Base-by-base conservation (phyloP, 179 eudicot genomes). In the Sideroxylon spinosum region DNA sequence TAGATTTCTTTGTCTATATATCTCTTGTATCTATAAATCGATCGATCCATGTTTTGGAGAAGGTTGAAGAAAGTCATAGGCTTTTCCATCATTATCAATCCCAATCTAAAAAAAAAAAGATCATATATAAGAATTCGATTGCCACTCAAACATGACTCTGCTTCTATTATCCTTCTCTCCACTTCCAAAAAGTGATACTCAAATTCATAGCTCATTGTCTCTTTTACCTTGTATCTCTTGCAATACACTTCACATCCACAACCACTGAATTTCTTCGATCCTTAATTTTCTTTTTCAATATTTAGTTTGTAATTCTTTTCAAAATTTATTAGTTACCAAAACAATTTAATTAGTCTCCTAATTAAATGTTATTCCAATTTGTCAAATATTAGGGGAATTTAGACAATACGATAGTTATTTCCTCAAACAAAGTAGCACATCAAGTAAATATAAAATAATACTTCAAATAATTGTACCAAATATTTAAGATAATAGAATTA, bases 61-160 rank as follows among this genome's bases (percentile, higher is more conserved):
- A 61, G 77, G 61, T 61, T 60, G 62, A 49, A 64, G 61, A 37
- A 50, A 75, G 59, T 75, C 78, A 46, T 28, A 9, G 57, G 61
- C 62, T 28, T 48, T 76, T 68, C 59, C 16, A 76, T 76, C 78
- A 76, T 69, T 76, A 17, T 76, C 78, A 48, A 48, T 63, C 60
- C 70, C 26, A 55, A 11, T 29, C 20, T 53, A 22, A 32, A 0
- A 6, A 23, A 23, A 22, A n/a, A 46, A 65, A 64, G 56, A 50
- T 60, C 32, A 20, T n/a, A n/a, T n/a, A n/a, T 10, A 44, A 44
- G 19, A 70, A 14, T 50, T 56, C 64, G 56, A 73, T 73, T 25
- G 28, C 76, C 49, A 73, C 63, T 73, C 76, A 56, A 73, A 25
- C 56, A 26, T 56, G 56, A 20, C 56, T 68, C n/a, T 19, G 44